Base-by-base conservation (phyloP, 352 stramenopile genomes). In the Phytophthora pistaciae region DNA sequence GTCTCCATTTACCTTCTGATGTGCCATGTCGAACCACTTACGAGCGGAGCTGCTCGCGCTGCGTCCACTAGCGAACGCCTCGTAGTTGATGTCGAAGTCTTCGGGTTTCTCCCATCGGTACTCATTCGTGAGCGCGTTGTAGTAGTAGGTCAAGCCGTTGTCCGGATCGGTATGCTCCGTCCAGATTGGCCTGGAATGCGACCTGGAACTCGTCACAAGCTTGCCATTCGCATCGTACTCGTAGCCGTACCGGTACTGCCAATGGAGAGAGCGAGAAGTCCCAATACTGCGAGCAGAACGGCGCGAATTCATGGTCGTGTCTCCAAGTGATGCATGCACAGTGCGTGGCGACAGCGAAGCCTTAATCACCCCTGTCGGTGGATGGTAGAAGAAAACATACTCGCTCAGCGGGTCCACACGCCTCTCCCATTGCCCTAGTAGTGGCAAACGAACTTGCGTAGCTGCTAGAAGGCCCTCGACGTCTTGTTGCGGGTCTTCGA, bases 181-280 rank as follows among this genome's bases (percentile, higher is more conserved):
- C 88, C 88, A 96, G 21, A 92, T 78, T 11, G 77, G 84, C 14
- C 86, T 77, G 38, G 69, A 21, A 11, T 77, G 65, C n/a, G 66
- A 57, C 8, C 70, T 70, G 16, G 60, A 70, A 5, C 58, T 66
- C 27, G 54, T 60, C 3, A 91, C 61, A 25, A 94, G 79, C 1
- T 81, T 61, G 0, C 74, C 75, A 3, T 76, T 33, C 5, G 29
- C 38, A 42, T 90, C 74, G 55, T 92, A 87, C 42, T 91, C 79
- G 64, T 90, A 93, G 23, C 87, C 84, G 60, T 93, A 93, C 21
- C 86, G 80, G 60, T 91, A 93, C 57, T 93, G 87, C 88, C 87
- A 94, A 25, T 90, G 74, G 54, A 90, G 67, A 4, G 87, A 77
- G n/a, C 84, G 72, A 23, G 77, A 65, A 21, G 70, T 66, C 9